Base-by-base conservation (phyloP, 805 yeast genomes). In the Candida qinlingensis region DNA sequence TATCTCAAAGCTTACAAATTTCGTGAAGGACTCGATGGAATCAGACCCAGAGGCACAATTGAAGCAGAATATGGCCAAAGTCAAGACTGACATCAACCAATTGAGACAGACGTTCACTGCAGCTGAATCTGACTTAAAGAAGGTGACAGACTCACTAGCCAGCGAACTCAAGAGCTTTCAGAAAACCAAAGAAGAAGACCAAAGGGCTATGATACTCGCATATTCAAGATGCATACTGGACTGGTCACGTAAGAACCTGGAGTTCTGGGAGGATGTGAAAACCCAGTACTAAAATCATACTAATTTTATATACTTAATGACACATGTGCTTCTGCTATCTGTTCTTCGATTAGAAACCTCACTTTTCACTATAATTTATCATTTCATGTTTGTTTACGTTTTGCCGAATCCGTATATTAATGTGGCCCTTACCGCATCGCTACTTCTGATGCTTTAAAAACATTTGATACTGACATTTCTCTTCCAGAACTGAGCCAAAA, bases 191-290 rank as follows among this genome's bases (percentile, higher is more conserved):
- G 72, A 78, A 47, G 73, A 72, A 38, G 77, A 79, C 41, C 71
- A 83, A 44, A 72, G 73, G 51, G 69, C 69, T 43, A 79, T 82
- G 54, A 68, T 83, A 48, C 48, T 66, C 39, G 75, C 79, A 13
- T 83, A 81, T 58, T 74, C 81, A 46, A 65, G 76, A 35, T 76
- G 79, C 47, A 74, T 83, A 35, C 65, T 80, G 31, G 78, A 76
- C 47, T 83, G 89, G 89, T 85, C 87, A 5, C 73, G 72, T 57
- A 80, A 80, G 66, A 83, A 83, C 59, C 64, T 80, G 39, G 86
- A 82, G 54, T 72, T 77, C 36, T 83, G 88, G 87, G 80, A 78
- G 50, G 86, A 80, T 50, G 78, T 83, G n/a, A 66, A 73, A 48
- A 42, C 52, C 4, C 49, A 47, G 10, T n/a, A 41, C n/a, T 35